Percentiles rank a stretch among this genome's conserved stretches.
phyloP scores from a whole-genome alignment of 2,329 filamentous ascomycete genomes.

The Emericellopsis atlantica region DNA sequence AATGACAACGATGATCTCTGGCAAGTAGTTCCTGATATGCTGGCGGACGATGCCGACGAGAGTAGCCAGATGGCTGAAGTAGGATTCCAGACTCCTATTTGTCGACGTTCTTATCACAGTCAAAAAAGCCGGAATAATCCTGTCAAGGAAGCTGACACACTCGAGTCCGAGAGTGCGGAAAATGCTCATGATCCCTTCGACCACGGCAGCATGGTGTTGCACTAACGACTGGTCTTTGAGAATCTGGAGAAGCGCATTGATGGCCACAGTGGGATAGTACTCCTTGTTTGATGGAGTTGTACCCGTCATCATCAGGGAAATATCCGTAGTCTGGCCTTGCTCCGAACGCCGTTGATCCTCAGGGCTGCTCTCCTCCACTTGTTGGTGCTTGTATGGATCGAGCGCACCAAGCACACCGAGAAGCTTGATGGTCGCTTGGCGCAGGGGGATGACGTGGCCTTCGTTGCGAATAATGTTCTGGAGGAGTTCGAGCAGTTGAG shows the following conservation, averaged over 20 bases:
- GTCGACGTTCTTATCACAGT: conserved; percentile 76
- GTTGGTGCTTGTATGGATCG: conserved; percentile 92
- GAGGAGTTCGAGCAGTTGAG: conserved; percentile 80
- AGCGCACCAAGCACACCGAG: conserved; percentile 91
- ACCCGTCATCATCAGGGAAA: conserved; percentile 95
- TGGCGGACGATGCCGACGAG: conserved; percentile 92
- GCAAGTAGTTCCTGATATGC: conserved; percentile 85
- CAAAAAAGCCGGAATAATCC: conserved; percentile 90
- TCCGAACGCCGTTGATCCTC: conserved; percentile 61
- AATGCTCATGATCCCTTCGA: conserved; percentile 97
- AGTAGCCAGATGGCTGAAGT: conserved; percentile 92
- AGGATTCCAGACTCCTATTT: conserved; percentile 71
- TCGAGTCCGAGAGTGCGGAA: conserved; percentile 94
- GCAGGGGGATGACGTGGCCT: conserved; percentile 65
- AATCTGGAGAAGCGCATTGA: conserved; percentile 87
- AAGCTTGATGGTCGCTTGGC: conserved; percentile 90
- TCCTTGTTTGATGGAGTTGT: conserved; percentile 94
- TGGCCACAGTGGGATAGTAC: conserved; percentile 96
- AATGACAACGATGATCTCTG: conserved; percentile 73
- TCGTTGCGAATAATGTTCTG: conserved; percentile 93
- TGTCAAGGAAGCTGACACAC: conserved; percentile 86
- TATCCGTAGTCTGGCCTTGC: conserved; percentile 66
- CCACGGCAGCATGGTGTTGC: conserved; percentile 85
- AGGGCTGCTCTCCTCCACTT: conserved; percentile 80
- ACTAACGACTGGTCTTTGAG: conserved; percentile 81